Evolutionary conservation across 2,329 filamentous ascomycete genomes (phyloP).

Genomic region (Ceratocystis eucalypticola): DNA sequence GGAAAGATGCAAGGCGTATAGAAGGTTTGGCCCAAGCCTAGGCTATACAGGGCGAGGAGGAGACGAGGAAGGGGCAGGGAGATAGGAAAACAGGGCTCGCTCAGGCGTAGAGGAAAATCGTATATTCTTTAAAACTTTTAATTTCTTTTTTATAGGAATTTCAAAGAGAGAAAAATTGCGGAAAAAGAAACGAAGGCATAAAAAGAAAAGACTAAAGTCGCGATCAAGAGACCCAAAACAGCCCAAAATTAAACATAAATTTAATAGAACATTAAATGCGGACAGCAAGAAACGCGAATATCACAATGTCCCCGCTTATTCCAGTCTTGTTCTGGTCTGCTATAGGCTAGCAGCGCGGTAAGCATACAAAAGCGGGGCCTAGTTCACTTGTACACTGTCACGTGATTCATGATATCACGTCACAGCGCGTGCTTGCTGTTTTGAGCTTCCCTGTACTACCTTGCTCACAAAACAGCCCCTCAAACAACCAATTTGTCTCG

Average conservation of each 20-base stretch:
- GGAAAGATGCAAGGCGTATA: constrained; percentile 10
- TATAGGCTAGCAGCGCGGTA: background rate
- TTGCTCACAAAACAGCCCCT: no score
- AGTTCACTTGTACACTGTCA: background rate
- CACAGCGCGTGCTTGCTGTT: background rate
- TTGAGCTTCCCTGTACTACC: no score
- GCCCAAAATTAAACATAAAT: constrained; percentile 8
- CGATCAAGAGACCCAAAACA: background rate
- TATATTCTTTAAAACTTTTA: background rate
- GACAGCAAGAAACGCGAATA: background rate
- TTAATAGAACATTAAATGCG: constrained; percentile 14
- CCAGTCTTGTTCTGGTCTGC: background rate
- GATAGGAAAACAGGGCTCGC: background rate
- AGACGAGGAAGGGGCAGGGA: background rate
- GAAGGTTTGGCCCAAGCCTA: background rate
- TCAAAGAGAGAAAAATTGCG: constrained; percentile 10
- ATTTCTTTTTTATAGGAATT: background rate
- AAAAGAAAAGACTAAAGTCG: constrained; percentile 2
- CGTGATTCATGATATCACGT: background rate
- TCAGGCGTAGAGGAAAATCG: background rate
- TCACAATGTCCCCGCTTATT: background rate
- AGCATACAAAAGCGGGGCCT: background rate
- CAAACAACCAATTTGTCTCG: no score
- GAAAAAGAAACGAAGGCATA: constrained; percentile 10
- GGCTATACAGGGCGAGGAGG: background rate